phyloP scores from a whole-genome alignment of 108 stramenopile species.

The Skeletonema grethae region DNA sequence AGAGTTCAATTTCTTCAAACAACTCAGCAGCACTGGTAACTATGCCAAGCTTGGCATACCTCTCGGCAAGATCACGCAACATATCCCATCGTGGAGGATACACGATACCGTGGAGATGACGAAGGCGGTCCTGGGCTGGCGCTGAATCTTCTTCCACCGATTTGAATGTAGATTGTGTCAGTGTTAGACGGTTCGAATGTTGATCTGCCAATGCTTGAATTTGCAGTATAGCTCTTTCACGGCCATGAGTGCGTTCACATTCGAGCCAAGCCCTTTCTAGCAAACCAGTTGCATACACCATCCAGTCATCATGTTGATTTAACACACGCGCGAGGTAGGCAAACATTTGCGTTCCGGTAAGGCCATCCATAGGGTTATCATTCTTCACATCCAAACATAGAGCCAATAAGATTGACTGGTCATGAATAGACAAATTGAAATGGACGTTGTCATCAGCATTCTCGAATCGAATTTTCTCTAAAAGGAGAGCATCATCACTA shows the following conservation, averaged over 20 bases:
- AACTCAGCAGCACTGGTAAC: constrained; percentile 92
- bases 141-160: constrained; percentile 90
- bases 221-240: constrained; percentile 92
- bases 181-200: constrained; percentile 84
- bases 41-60: constrained; percentile 89
- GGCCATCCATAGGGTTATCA: constrained; percentile 90
- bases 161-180: constrained; percentile 83
- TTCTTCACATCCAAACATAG: constrained; percentile 97
- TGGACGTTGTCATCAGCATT: constrained; percentile 65
- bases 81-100: constrained; percentile 96
- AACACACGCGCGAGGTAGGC: constrained; percentile 91
- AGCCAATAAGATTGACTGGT: constrained; percentile 90
- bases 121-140: constrained; percentile 85
- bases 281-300: constrained; percentile 93
- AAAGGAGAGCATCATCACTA: constrained; percentile 71
- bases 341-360: constrained; percentile 96
- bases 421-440: constrained; percentile 63
- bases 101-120: constrained; percentile 84
- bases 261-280: constrained; percentile 95
- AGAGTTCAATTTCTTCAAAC: constrained; percentile 93
- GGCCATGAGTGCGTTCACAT: constrained; percentile 79
- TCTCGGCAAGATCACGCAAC: constrained; percentile 89
- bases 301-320: constrained; percentile 89
- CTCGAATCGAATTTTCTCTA: constrained; percentile 84
- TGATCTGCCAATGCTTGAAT: constrained; percentile 97